phyloP scores from a whole-genome alignment of 75 land plant species.

The Cupressus sempervirens region DNA sequence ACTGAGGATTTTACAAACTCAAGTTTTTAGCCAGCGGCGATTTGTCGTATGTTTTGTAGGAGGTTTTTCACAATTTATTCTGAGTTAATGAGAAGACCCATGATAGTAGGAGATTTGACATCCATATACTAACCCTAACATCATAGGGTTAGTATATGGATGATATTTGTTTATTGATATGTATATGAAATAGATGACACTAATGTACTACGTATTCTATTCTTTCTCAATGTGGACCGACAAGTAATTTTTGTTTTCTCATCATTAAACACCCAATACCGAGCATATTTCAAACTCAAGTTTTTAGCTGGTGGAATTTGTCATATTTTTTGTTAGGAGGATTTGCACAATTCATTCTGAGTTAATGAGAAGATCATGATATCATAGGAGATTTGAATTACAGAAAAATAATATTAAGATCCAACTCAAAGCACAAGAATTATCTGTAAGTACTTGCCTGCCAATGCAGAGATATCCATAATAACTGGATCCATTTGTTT shows the following conservation, averaged over 20 bases:
- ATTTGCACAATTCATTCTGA: background rate
- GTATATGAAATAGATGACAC: background rate
- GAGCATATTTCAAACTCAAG: background rate
- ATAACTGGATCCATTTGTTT: background rate
- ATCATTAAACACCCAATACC: background rate
- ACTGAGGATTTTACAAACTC: background rate
- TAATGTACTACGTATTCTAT: background rate
- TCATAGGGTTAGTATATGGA: background rate
- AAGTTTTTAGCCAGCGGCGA: background rate
- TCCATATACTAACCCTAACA: too few relatives aligned
- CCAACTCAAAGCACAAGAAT: background rate
- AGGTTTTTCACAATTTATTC: background rate
- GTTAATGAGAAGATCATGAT: conserved; percentile 5
- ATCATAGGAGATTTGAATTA: background rate
- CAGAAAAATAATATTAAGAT: background rate
- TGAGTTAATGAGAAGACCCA: background rate
- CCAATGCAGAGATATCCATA: background rate
- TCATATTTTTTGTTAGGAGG: background rate
- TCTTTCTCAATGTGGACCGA: background rate
- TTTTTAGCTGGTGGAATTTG: background rate
- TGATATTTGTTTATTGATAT: background rate
- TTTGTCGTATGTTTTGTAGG: background rate
- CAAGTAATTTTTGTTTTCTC: background rate
- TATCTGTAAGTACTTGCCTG: background rate
- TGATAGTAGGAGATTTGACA: background rate